Conservation (phyloP, 495 filamentous ascomycete genomes). For the Penicillium pancosmium region DNA sequence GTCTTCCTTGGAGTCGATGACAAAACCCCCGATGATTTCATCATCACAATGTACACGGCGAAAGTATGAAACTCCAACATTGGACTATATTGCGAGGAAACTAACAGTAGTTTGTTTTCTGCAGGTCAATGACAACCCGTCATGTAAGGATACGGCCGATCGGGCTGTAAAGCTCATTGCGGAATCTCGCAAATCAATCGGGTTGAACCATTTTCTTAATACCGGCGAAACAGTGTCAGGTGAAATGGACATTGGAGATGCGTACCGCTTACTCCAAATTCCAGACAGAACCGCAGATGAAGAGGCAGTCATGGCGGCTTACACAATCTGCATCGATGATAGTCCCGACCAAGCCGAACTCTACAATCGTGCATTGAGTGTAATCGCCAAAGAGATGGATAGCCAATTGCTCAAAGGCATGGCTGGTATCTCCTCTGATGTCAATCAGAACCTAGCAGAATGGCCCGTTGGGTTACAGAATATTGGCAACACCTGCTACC, state of each 20-base stretch:
- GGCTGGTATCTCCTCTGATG: slow-evolving; percentile 36
- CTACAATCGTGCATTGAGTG: slow-evolving; percentile 51
- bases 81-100: background rate
- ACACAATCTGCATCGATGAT: slow-evolving; percentile 52
- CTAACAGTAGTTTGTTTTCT: slow-evolving; percentile 2
- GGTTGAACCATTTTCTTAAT: slow-evolving; percentile 56
- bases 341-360: slow-evolving; percentile 48
- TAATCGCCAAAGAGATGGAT: slow-evolving; percentile 53
- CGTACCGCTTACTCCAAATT: slow-evolving; percentile 59
- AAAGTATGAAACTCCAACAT: slow-evolving; percentile 46
- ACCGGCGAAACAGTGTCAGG: slow-evolving; percentile 54
- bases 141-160: slow-evolving; percentile 49
- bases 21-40: slow-evolving; percentile 59
- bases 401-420: slow-evolving; percentile 45
- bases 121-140: slow-evolving; percentile 50
- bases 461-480: slow-evolving; percentile 87
- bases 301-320: slow-evolving; percentile 52
- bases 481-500: slow-evolving; percentile 96
- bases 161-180: slow-evolving; percentile 62
- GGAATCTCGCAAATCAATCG: slow-evolving; percentile 53
- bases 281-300: slow-evolving; percentile 54
- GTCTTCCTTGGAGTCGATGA: slow-evolving; percentile 57
- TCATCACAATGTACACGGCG: slow-evolving; percentile 58
- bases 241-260: slow-evolving; percentile 61
- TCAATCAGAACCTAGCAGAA: slow-evolving; percentile 40